phyloP scores from a whole-genome alignment of 2,329 filamentous ascomycete species.

The Talaromyces sp. region DNA sequence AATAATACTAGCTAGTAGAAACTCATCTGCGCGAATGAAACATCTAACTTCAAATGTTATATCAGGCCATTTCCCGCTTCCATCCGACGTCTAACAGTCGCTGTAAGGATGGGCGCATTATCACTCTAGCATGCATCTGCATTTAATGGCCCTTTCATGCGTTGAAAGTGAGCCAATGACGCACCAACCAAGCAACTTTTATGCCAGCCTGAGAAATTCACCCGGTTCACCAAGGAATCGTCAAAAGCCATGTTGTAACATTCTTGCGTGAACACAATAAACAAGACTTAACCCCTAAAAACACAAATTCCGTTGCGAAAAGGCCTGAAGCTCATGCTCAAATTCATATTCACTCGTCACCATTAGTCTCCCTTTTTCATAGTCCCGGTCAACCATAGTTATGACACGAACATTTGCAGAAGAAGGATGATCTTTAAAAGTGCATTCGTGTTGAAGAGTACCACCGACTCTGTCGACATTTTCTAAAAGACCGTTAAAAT shows the following conservation, averaged over 20 bases:
- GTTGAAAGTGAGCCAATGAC: background rate
- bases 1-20: background rate
- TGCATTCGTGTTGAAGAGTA: background rate
- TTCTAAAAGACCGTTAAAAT: background rate
- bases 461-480: background rate
- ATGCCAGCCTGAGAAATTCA: background rate
- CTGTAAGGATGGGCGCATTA: background rate
- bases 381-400: background rate
- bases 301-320: background rate
- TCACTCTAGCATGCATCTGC: background rate
- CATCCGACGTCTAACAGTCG: background rate
- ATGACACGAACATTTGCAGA: background rate
- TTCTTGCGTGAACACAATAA: background rate
- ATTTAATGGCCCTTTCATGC: no score
- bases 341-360: background rate
- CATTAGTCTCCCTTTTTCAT: background rate
- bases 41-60: background rate
- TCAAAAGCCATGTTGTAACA: background rate
- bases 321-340: background rate
- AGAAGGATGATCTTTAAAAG: background rate
- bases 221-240: background rate
- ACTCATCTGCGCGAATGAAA: background rate
- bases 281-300: background rate
- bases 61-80: background rate
- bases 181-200: background rate